Percentiles rank a stretch among this genome's conserved stretches.
Evolutionary conservation across 2,329 filamentous ascomycete species (phyloP).

Genomic region (Colletotrichum musae): DNA sequence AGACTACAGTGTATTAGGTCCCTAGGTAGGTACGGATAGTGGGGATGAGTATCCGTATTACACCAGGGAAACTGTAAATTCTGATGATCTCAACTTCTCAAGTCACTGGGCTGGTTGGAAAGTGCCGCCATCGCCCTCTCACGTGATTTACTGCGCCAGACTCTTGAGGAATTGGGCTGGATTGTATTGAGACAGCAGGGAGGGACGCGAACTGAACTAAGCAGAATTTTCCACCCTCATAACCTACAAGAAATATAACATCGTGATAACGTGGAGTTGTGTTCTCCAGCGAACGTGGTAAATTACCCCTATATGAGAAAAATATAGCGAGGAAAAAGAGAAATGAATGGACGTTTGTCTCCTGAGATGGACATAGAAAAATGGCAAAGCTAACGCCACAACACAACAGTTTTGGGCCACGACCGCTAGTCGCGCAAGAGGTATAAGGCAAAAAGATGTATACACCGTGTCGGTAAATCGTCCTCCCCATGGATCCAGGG

Average conservation of each 20-base stretch:
- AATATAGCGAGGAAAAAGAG: neutral
- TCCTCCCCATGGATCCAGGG: slow-evolving; percentile 34
- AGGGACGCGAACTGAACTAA: slow-evolving; percentile 26
- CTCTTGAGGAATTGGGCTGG: slow-evolving; percentile 6
- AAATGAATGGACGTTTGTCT: neutral
- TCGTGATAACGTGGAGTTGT: slow-evolving; percentile 20
- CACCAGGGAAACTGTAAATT: no score
- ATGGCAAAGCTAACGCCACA: slow-evolving; percentile 28
- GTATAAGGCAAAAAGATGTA: slow-evolving; percentile 39
- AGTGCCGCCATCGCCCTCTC: neutral
- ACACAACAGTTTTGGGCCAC: slow-evolving; percentile 23
- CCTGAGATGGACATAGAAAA: slow-evolving; percentile 4
- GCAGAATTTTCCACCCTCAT: slow-evolving; percentile 23
- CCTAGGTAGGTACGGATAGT: no score
- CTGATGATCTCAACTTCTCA: no score
- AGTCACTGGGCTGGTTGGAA: no score
- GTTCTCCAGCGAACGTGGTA: slow-evolving; percentile 22
- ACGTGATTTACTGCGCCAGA: neutral
- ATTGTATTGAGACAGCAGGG: slow-evolving; percentile 24
- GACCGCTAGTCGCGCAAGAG: slow-evolving; percentile 35
- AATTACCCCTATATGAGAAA: slow-evolving; percentile 9
- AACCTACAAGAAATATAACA: slow-evolving; percentile 32
- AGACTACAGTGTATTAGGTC: no score
- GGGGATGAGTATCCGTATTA: no score
- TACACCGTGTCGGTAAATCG: slow-evolving; percentile 37